Evolutionary conservation across 2,329 filamentous ascomycete genomes (phyloP), one percentile per base, ranked within the genome.

Genomic region (Fusarium scirpi): DNA sequence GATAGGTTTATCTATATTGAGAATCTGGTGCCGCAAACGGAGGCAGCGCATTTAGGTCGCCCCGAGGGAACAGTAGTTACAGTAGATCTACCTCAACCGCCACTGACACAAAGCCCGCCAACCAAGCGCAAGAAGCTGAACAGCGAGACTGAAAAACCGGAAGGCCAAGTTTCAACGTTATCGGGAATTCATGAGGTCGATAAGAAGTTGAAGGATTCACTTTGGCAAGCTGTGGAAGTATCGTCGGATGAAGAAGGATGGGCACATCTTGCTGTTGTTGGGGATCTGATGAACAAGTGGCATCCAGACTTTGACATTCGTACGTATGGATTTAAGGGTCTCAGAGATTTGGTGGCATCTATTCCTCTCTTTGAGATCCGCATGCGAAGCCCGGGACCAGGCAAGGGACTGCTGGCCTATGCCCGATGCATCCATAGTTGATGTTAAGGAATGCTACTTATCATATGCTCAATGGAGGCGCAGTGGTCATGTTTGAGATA

Each of bases 1-100:
- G 76, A 80, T 61, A 78, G 76, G 61, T 80, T 80, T 40, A 75
- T 78, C 22, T 78, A 79, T 43, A 59, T 72, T 10, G 74, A 76
- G 47, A 74, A 76, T 20, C 67, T 76, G 0, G 22, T 34, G 8
- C 53, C 56, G 4, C 29, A 43, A 18, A 38, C 40, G 24, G 46
- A 43, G 2, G 32, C 41, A 1, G 25, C 16, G 1, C 46, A 43
- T 1, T 16, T 32, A 11, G 18, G 2, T 12, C 34, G 34, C 2
- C 10, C 34, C 8, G 34, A 38, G 10, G 34, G 34, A 18, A 38
- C 34, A 2, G 34, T 38, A 2, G 18, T 38, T 4, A 38, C 34
- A 12, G 34, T 38, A 1, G 34, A 38, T 38, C 34, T 32, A 34
- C 32, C 32, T 18, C 8, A 16, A 18, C 32, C 32, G 8, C 16